phyloP scores from a whole-genome alignment of 106 monocot species.

The Chionographis japonica region DNA sequence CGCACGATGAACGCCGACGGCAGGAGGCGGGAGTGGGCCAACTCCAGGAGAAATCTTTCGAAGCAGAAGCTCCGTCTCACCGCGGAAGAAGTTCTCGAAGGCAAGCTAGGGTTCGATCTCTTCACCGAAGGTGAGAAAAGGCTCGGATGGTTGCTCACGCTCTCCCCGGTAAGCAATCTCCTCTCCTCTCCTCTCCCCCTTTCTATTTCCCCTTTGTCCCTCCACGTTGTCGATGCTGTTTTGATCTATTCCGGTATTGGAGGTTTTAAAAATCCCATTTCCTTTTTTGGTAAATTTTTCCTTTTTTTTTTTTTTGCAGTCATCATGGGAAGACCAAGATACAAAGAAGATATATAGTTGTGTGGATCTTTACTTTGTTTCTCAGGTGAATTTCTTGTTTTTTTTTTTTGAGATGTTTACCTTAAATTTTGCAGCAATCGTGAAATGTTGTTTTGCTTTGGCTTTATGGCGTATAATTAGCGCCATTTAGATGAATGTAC shows the following conservation, averaged over 20 bases:
- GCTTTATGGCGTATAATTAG: too few species aligned
- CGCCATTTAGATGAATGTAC: neutral
- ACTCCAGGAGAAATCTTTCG: conserved; percentile 27
- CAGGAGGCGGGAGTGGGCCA: conserved; percentile 30
- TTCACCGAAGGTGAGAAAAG: conserved; percentile 86
- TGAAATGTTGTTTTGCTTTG: neutral
- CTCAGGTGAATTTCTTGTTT: conserved; percentile 48
- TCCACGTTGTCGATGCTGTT: neutral
- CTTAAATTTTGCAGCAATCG: neutral
- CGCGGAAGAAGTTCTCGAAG: conserved; percentile 75
- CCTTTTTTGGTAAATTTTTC: neutral
- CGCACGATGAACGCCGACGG: conserved; percentile 40
- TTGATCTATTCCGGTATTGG: neutral
- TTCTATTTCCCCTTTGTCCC: neutral
- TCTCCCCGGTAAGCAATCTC: conserved; percentile 51
- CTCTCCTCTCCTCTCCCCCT: neutral
- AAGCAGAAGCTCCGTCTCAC: conserved; percentile 70
- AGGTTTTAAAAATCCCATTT: neutral
- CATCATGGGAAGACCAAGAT: conserved; percentile 83
- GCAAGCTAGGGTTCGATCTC: conserved; percentile 70
- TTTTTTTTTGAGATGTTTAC: neutral
- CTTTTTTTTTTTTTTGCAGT: conserved; percentile 31
- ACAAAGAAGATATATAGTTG: conserved; percentile 70
- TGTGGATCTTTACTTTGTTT: conserved; percentile 87
- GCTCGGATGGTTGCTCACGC: conserved; percentile 94